Conservation (phyloP, 2,329 filamentous ascomycete genomes). For the Graphilbum fragrans region DNA sequence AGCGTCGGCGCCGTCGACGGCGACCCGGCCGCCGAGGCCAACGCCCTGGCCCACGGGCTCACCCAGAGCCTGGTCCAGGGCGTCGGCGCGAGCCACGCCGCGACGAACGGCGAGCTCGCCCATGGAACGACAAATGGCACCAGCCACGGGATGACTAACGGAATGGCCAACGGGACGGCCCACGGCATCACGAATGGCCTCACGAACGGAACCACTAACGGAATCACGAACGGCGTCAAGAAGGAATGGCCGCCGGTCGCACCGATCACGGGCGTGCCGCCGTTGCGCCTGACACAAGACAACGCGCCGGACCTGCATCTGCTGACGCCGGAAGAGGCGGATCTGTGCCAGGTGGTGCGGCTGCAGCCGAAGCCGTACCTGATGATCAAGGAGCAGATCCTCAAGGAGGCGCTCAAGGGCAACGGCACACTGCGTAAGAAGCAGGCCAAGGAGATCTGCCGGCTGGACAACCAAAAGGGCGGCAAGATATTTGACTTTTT, state of each 20-base stretch:
- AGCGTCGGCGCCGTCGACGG: too few species aligned
- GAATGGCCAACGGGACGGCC: slow-evolving; percentile 18
- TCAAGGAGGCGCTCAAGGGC: slow-evolving; percentile 80
- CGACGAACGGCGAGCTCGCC: slow-evolving; percentile 13
- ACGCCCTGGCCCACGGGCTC: background rate
- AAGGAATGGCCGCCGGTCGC: slow-evolving; percentile 41
- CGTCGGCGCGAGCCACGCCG: slow-evolving; percentile 12
- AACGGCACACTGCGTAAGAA: slow-evolving; percentile 90
- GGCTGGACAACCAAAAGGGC: slow-evolving; percentile 74
- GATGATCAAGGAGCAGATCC: slow-evolving; percentile 84
- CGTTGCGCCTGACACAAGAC: slow-evolving; percentile 60
- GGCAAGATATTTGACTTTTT: slow-evolving; percentile 89
- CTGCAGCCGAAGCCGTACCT: slow-evolving; percentile 91
- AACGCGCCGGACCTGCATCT: slow-evolving; percentile 75
- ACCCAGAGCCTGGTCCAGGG: too few species aligned
- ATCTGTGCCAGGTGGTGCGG: slow-evolving; percentile 73
- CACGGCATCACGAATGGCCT: slow-evolving; percentile 25
- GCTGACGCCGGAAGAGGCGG: slow-evolving; percentile 69
- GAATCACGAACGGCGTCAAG: slow-evolving; percentile 23
- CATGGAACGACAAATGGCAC: background rate
- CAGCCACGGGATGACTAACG: slow-evolving; percentile 11
- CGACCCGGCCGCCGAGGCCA: background rate
- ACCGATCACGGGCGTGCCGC: slow-evolving; percentile 47
- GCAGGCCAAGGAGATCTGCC: slow-evolving; percentile 73
- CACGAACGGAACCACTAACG: slow-evolving; percentile 18